Evolutionary conservation across 345 rosid genomes (phyloP).

Genomic region (Brassica rapa): DNA sequence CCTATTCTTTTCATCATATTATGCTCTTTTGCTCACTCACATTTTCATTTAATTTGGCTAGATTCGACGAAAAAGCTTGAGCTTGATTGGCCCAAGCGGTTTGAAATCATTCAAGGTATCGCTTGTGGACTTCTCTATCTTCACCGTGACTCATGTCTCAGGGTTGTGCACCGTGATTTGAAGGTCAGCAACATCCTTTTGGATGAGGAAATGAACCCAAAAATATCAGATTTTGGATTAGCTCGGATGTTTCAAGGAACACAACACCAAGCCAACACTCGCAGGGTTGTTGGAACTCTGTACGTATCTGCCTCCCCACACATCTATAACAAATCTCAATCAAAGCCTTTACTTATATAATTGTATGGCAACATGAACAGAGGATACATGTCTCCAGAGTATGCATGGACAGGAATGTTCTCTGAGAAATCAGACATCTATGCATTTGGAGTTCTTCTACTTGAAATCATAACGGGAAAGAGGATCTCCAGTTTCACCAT

Average conservation of each 20-base stretch:
- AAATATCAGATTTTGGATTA: constrained; percentile 56
- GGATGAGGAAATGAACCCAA: constrained; percentile 47
- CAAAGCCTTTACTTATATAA: neutral
- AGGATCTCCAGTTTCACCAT: constrained; percentile 39
- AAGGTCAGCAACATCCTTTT: constrained; percentile 48
- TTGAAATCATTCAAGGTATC: constrained; percentile 45
- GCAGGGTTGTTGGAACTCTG: constrained; percentile 49
- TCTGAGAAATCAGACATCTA: constrained; percentile 73
- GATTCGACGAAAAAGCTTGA: constrained; percentile 37
- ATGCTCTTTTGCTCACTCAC: neutral
- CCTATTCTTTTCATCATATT: neutral
- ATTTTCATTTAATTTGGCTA: neutral
- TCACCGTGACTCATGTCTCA: constrained; percentile 50
- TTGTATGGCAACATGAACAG: constrained; percentile 40
- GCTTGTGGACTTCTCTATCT: constrained; percentile 55
- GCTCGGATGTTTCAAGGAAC: constrained; percentile 49
- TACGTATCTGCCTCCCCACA: constrained; percentile 27
- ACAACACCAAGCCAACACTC: constrained; percentile 43
- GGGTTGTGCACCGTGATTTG: constrained; percentile 48
- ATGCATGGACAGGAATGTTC: constrained; percentile 65
- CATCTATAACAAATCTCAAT: neutral
- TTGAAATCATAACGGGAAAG: constrained; percentile 62
- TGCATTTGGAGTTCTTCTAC: constrained; percentile 63
- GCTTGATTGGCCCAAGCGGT: constrained; percentile 45
- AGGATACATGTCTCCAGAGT: constrained; percentile 82